These are phyloP conservation scores for Neoascochyta sp. DNA, from an alignment of 2,329 filamentous ascomycete genomes.

Conservation along the genomic window DNA sequence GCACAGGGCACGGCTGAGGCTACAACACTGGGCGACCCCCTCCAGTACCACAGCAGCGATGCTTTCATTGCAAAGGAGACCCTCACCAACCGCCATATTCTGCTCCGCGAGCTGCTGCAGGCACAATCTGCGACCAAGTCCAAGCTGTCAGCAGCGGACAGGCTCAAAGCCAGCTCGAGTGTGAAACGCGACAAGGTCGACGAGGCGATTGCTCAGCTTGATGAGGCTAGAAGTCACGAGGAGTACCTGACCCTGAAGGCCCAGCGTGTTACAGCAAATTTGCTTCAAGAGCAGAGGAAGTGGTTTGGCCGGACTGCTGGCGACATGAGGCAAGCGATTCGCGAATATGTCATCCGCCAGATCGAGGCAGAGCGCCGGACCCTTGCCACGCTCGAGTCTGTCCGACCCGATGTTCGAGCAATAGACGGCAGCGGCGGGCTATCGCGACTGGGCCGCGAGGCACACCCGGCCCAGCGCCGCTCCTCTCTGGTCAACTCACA, in stretches of 20 bases:
- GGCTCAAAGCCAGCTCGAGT: conserved; percentile 79
- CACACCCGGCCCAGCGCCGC: conserved; percentile 72
- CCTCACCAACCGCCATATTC: conserved; percentile 92
- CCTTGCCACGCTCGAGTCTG: conserved; percentile 86
- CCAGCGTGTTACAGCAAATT: conserved; percentile 80
- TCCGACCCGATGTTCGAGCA: conserved; percentile 85
- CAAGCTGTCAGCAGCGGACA: conserved; percentile 80
- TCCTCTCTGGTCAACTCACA: conserved; percentile 80
- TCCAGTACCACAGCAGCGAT: conserved; percentile 92
- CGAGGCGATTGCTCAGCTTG: conserved; percentile 86
- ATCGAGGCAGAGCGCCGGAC: conserved; percentile 94
- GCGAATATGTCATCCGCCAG: conserved; percentile 89
- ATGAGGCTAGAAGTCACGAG: conserved; percentile 82
- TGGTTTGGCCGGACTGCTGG: conserved; percentile 85
- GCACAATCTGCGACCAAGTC: conserved; percentile 81
- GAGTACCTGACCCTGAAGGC: conserved; percentile 80
- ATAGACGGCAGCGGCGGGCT: conserved; percentile 91
- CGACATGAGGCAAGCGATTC: conserved; percentile 78
- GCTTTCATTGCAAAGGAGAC: conserved; percentile 98
- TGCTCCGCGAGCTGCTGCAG: conserved; percentile 87
- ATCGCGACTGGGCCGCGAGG: conserved; percentile 81
- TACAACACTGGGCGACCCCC: conserved; percentile 86
- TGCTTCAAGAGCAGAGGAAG: conserved; percentile 80
- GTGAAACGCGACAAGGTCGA: conserved; percentile 95
- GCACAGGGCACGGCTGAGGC: conserved; percentile 96